Percentiles rank a stretch among this genome's conserved stretches.
Conservation (phyloP, 2,329 filamentous ascomycete species). For the Huntiella abstrusa region DNA sequence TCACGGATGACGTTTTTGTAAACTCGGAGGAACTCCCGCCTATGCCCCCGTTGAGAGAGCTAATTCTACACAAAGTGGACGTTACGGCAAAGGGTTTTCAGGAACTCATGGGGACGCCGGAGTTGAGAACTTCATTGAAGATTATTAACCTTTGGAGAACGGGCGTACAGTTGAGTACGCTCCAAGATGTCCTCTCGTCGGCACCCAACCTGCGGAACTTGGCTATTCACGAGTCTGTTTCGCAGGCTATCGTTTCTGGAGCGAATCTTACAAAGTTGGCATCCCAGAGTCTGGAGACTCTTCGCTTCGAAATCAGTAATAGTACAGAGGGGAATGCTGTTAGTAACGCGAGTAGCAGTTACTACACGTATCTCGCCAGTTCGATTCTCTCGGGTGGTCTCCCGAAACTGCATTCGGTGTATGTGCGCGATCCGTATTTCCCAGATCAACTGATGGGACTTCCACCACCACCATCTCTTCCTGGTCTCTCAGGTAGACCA, state of each 20-base stretch:
- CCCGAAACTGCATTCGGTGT: constrained; percentile 55
- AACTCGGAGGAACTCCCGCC: constrained; percentile 45
- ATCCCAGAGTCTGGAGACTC: constrained; percentile 47
- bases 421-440: constrained; percentile 71
- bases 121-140: constrained; percentile 40
- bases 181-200: constrained; percentile 41
- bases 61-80: constrained; percentile 54
- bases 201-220: constrained; percentile 39
- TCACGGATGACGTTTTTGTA: constrained; percentile 63
- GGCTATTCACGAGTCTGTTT: constrained; percentile 32
- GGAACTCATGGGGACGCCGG: constrained; percentile 43
- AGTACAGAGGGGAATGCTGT: constrained; percentile 38
- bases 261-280: constrained; percentile 38
- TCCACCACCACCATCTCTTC: constrained; percentile 47
- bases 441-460: constrained; percentile 57
- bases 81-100: constrained; percentile 55
- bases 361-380: constrained; percentile 73
- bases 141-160: constrained; percentile 55
- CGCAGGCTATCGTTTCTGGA: constrained; percentile 29
- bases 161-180: constrained; percentile 41
- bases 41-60: constrained; percentile 55
- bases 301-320: constrained; percentile 70
- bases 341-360: constrained; percentile 35
- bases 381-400: constrained; percentile 61
- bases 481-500: constrained; percentile 18